phyloP scores from a whole-genome alignment of 805 yeast species.

The Saturnispora kantuleensis region DNA sequence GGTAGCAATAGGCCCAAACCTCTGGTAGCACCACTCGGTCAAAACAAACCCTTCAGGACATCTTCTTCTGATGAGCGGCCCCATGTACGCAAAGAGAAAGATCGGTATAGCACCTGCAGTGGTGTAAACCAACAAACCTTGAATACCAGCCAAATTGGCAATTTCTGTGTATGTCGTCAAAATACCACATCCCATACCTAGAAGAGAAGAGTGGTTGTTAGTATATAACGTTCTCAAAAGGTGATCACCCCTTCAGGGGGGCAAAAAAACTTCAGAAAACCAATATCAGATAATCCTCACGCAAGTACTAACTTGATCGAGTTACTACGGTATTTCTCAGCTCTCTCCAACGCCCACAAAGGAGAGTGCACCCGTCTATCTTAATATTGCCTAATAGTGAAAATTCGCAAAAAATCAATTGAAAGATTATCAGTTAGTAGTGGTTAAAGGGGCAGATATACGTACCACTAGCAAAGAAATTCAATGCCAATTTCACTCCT shows the following conservation, averaged over 20 bases:
- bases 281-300: conserved; percentile 52
- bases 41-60: conserved; percentile 88
- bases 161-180: conserved; percentile 79
- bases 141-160: conserved; percentile 78
- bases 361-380: conserved; percentile 37
- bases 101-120: conserved; percentile 77
- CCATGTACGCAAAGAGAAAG: conserved; percentile 69
- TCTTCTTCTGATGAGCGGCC: conserved; percentile 66
- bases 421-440: conserved; percentile 3
- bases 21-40: conserved; percentile 86
- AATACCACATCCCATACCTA: conserved; percentile 85
- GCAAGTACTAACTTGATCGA: conserved; percentile 79
- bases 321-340: conserved; percentile 74
- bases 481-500: conserved; percentile 74
- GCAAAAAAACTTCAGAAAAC: conserved; percentile 8
- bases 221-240: conserved; percentile 2
- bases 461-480: conserved; percentile 86
- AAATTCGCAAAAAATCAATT: conserved; percentile 3
- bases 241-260: neutral
- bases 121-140: conserved; percentile 77
- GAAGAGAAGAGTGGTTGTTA: conserved; percentile 9
- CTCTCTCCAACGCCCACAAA: conserved; percentile 52
- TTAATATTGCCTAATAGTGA: conserved; percentile 19
- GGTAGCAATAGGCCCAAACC: conserved; percentile 68
- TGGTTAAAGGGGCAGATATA: conserved; percentile 19